phyloP scores from a whole-genome alignment of 805 yeast species.

The Phaffomyces thermotolerans region DNA sequence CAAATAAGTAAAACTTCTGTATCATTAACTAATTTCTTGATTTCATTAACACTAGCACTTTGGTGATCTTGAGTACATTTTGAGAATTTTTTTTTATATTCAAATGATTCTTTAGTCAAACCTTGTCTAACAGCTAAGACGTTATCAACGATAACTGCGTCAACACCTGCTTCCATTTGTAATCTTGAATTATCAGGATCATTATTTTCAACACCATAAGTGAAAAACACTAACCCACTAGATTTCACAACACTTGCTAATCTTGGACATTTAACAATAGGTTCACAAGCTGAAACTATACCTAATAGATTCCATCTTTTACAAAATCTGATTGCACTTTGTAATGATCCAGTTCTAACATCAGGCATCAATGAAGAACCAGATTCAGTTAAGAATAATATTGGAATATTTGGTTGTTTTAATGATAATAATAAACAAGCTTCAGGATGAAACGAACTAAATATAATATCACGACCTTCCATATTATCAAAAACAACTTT shows the following conservation, averaged over 20 bases:
- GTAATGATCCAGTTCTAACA: slow-evolving; percentile 77
- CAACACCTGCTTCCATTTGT: slow-evolving; percentile 92
- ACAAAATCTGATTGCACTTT: slow-evolving; percentile 86
- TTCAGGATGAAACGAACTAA: slow-evolving; percentile 94
- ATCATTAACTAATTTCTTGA: background rate
- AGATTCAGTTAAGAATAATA: slow-evolving; percentile 80
- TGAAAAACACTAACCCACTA: slow-evolving; percentile 85
- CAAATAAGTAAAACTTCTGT: background rate
- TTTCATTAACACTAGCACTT: slow-evolving; percentile 1
- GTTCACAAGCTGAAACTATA: slow-evolving; percentile 81
- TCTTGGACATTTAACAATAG: slow-evolving; percentile 84
- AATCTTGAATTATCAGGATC: slow-evolving; percentile 74
- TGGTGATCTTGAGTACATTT: background rate
- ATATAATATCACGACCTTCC: slow-evolving; percentile 75
- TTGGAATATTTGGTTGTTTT: slow-evolving; percentile 92
- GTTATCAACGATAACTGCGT: slow-evolving; percentile 96
- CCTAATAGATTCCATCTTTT: slow-evolving; percentile 88
- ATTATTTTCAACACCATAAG: slow-evolving; percentile 82
- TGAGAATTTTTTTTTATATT: too few relatives aligned
- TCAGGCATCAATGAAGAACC: slow-evolving; percentile 88
- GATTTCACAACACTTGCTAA: slow-evolving; percentile 87
- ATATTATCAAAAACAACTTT: slow-evolving; percentile 71
- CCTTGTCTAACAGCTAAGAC: slow-evolving; percentile 91
- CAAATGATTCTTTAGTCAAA: slow-evolving; percentile 33
- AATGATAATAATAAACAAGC: slow-evolving; percentile 76